Conservation (phyloP, 768 basidiomycete species). For the Termitomyces sp. region DNA sequence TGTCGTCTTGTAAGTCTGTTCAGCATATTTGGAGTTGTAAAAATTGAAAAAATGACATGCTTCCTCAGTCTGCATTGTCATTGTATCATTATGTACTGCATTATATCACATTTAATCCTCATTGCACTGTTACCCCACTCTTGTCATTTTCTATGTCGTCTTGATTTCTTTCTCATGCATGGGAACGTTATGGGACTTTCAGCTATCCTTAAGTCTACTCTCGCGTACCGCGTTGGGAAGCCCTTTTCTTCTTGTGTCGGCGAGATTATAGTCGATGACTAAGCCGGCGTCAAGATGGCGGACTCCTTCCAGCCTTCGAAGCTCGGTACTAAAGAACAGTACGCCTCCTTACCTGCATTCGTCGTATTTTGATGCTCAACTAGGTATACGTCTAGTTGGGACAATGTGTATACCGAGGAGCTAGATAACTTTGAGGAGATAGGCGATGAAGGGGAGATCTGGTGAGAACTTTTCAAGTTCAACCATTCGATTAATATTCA, state of each 20-base stretch:
- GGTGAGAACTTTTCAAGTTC: constrained; percentile 38
- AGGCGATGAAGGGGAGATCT: constrained; percentile 82
- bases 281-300: constrained; percentile 19
- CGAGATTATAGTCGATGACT: constrained; percentile 21
- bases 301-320: constrained; percentile 54
- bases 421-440: constrained; percentile 68
- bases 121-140: constrained; percentile 7
- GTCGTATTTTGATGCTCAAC: background rate
- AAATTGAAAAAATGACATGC: background rate
- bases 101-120: constrained; percentile 10
- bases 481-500: background rate
- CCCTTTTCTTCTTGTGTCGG: background rate
- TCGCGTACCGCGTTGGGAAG: background rate
- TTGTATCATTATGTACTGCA: constrained; percentile 13
- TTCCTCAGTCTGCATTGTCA: constrained; percentile 5
- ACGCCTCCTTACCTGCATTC: constrained; percentile 18
- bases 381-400: constrained; percentile 52
- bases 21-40: background rate
- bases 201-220: background rate
- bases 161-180: background rate
- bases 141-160: background rate
- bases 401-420: constrained; percentile 67
- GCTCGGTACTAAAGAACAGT: constrained; percentile 80
- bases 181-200: background rate
- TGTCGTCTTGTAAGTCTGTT: constrained; percentile 2